Base-by-base conservation (phyloP, 2,329 filamentous ascomycete genomes). In the Hymenoscyphus infarciens region DNA sequence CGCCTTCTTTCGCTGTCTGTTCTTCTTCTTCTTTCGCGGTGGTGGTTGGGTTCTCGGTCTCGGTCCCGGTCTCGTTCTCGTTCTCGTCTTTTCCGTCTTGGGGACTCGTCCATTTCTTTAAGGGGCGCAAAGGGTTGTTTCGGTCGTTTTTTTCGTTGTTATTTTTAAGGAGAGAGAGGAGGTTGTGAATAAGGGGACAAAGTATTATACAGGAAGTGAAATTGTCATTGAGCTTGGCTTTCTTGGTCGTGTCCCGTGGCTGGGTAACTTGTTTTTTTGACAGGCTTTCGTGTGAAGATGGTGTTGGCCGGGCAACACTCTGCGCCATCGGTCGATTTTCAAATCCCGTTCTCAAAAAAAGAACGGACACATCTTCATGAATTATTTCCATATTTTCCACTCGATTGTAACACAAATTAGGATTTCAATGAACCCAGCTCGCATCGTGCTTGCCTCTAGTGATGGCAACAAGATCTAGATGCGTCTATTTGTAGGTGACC, bases 91-190 rank as follows among this genome's bases (percentile, higher is more conserved):
- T 67, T 68, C 62, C 61, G 65, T 38, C 67, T 64, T 56, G 68
- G 61, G 52, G 70, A 69, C 57, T 73, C 71, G 54, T 66, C 66
- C 70, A 71, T 72, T 35, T 49, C 45, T 27, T 65, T 42, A 25
- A 49, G 55, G 55, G 27, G 59, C 59, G 55, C 52, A 58, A 57
- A 53, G 19, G 25, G 54, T 55, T 15, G 33, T 59, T 56, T 29
- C 22, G 27, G n/a, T 39, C 33, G 25, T 57, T 57, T 22, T 52
- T 8, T 52, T 52, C 45, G 45, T 52, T 8, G 19, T n/a, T n/a
- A 25, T 11, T 8, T 29, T n/a, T 45, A 16, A 15, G 22, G 11
- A 38, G 15, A 22, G n/a, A n/a, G 39, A n/a, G 16, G 16, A 42
- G 2, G n/a, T n/a, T n/a, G n/a, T 42, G 6, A 19, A 52, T 15